These are phyloP conservation scores for Lepiota brunneoincarnata DNA, from an alignment of 768 basidiomycete species.

Conservation along the genomic window DNA sequence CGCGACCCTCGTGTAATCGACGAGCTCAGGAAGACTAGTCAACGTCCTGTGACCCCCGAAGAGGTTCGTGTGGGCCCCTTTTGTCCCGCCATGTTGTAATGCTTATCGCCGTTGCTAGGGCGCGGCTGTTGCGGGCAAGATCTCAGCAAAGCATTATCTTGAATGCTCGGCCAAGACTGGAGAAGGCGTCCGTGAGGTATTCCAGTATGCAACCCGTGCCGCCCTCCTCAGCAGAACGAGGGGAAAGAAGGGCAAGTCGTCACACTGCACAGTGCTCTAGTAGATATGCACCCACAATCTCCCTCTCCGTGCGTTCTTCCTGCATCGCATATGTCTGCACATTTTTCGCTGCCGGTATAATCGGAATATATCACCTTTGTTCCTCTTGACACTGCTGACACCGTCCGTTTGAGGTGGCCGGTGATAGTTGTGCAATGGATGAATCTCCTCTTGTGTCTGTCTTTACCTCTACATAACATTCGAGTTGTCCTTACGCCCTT, in stretches of 20 bases:
- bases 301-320: not conserved
- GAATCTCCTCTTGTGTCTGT: not conserved
- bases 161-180: constrained; percentile 97
- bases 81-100: not conserved
- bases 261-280: constrained; percentile 30
- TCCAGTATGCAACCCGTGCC: constrained; percentile 95
- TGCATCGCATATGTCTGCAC: constrained; percentile 1
- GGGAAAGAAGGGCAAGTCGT: constrained; percentile 37
- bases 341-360: not conserved
- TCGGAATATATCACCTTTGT: not conserved
- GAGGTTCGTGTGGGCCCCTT: constrained; percentile 52
- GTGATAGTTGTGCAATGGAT: constrained; percentile 8
- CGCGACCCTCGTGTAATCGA: constrained; percentile 92
- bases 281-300: not conserved
- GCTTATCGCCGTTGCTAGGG: constrained; percentile 49
- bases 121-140: constrained; percentile 93
- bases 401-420: not conserved
- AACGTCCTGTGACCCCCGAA: constrained; percentile 91
- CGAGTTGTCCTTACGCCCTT: constrained; percentile 8
- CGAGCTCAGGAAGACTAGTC: constrained; percentile 90
- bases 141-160: constrained; percentile 93
- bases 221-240: constrained; percentile 67
- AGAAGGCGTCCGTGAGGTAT: constrained; percentile 97
- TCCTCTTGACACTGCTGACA: not conserved
- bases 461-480: constrained; percentile 8